Evolutionary conservation across 352 stramenopile species (phyloP).

Genomic region (Phytophthora multivora): DNA sequence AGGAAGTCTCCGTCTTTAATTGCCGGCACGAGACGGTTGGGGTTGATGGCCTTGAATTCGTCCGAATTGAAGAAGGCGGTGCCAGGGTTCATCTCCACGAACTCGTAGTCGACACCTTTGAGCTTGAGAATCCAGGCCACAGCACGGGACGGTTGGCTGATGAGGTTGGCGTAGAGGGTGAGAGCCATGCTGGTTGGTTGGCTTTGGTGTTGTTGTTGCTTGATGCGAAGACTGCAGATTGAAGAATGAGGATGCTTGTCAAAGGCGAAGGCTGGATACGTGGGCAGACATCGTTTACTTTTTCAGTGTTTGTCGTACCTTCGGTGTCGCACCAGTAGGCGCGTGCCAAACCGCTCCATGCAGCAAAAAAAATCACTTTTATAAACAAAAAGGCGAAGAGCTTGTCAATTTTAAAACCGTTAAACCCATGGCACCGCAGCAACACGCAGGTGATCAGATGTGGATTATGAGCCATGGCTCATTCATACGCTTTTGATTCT

Average conservation of each 20-base stretch:
- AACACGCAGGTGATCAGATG: too few relatives aligned
- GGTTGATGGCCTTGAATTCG: slow-evolving; percentile 61
- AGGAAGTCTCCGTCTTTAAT: slow-evolving; percentile 63
- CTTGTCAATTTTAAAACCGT: background rate
- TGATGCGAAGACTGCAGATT: slow-evolving; percentile 2
- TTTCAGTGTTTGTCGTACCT: background rate
- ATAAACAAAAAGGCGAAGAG: too few relatives aligned
- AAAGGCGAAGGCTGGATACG: background rate
- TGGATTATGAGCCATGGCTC: too few relatives aligned
- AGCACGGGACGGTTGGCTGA: slow-evolving; percentile 56
- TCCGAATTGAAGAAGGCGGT: slow-evolving; percentile 43
- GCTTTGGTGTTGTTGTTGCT: background rate
- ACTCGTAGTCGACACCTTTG: slow-evolving; percentile 46
- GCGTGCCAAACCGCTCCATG: background rate
- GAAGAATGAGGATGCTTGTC: slow-evolving; percentile 7
- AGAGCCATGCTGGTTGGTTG: slow-evolving; percentile 30
- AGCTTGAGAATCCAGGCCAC: slow-evolving; percentile 52
- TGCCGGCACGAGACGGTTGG: slow-evolving; percentile 51
- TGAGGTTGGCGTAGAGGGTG: slow-evolving; percentile 64
- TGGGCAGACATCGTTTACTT: slow-evolving; percentile 7
- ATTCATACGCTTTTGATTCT: too few relatives aligned
- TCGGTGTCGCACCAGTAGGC: background rate
- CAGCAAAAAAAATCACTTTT: background rate
- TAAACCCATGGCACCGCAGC: too few relatives aligned
- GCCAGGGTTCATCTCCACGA: slow-evolving; percentile 39